phyloP scores from a whole-genome alignment of 2,329 filamentous ascomycete genomes.

The Aspergillus sp. region DNA sequence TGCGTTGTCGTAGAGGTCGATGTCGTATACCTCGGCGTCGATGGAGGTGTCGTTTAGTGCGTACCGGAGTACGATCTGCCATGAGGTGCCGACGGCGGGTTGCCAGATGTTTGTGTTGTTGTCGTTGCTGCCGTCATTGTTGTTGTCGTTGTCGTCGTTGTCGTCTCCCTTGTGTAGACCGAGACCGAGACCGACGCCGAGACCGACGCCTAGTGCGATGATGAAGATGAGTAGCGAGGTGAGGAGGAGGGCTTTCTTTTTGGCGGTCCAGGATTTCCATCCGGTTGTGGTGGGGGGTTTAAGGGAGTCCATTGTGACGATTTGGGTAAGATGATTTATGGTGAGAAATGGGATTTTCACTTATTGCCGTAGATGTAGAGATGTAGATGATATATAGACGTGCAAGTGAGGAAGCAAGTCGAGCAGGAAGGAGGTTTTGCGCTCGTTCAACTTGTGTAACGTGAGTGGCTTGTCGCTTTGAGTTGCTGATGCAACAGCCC shows the following conservation, averaged over 20 bases:
- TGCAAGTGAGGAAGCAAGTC: no score
- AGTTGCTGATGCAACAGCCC: no score
- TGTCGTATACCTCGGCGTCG: constrained; percentile 61
- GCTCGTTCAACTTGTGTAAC: no score
- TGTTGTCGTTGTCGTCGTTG: constrained; percentile 25
- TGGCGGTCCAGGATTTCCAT: constrained; percentile 31
- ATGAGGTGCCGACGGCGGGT: constrained; percentile 54
- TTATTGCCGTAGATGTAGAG: no score
- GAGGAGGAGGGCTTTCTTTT: constrained; percentile 34
- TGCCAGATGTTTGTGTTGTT: constrained; percentile 46
- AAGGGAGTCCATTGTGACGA: background rate
- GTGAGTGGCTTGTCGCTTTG: no score
- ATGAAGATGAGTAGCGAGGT: constrained; percentile 32
- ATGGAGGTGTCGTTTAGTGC: constrained; percentile 43
- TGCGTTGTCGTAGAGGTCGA: constrained; percentile 58
- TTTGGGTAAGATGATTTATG: background rate
- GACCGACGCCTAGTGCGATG: constrained; percentile 52
- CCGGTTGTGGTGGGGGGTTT: constrained; percentile 14
- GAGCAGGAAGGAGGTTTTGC: no score
- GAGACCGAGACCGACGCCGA: constrained; percentile 59
- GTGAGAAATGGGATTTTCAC: no score
- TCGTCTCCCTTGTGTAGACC: constrained; percentile 46
- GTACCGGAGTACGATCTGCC: constrained; percentile 61
- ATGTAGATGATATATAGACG: no score
- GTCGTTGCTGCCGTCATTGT: constrained; percentile 23